Base-by-base conservation (phyloP, 331 rosid genomes). In the Cucumis variabilis region DNA sequence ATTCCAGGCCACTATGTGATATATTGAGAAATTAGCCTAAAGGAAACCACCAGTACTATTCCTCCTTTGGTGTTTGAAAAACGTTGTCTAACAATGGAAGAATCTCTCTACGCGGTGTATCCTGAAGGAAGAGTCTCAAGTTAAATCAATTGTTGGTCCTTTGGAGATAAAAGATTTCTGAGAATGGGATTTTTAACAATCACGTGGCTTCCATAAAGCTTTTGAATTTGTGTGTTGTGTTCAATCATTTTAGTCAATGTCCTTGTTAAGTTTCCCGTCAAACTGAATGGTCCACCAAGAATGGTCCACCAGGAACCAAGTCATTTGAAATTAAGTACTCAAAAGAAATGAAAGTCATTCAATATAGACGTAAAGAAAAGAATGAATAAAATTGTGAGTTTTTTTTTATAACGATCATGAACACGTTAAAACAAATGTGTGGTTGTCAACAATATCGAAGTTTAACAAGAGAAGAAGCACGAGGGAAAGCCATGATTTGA, bases 391-490 rank as follows among this genome's bases (percentile, higher is more conserved):
- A 58, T 58, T 16, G 65, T 58, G 65, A 17, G 65, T 16, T 17
- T 55, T 4, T 55, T 15, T 16, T 55, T 55, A 55, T 3, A 15
- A 51, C 16, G 65, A 1, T 58, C 9, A 17, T 17, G 65, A 58
- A 58, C 6, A 58, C 17, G 65, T 58, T 17, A 58, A 58, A 58
- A 17, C 6, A 17, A 44, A 6, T 5, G 65, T 16, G 65, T 17
- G 6, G 2, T 6, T 17, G 65, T 58, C 88, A 94, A 46, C 27
- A 92, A 90, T 93, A 93, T 20, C 86, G 63, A 68, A 96, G 88
- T 92, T 91, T 95, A 63, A 98, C 98, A 90, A 90, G 92, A 51
- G 98, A 90, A 88, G 95, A 93, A 90, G 96, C 98, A 91, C 95
- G 91, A 90, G 98, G 92, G 73, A 95, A 95, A 24, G 94, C 96